phyloP scores from a whole-genome alignment of 345 rosid species.

The Dipteronia dyeriana region DNA sequence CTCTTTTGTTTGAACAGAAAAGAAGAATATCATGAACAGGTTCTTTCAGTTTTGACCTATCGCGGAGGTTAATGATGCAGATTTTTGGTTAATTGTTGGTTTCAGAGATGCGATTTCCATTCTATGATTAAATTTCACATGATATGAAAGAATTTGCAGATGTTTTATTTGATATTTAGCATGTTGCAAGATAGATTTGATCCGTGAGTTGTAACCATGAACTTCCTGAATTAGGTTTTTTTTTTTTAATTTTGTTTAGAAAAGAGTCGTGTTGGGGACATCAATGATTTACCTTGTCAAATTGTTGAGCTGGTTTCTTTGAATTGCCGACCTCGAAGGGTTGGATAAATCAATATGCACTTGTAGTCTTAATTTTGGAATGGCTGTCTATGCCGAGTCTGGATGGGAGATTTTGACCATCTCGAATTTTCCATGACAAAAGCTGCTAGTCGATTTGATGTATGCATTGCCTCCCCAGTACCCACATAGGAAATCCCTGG shows the following conservation, averaged over 20 bases:
- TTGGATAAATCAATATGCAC: no score
- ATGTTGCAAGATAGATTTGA: no score
- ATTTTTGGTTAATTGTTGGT: conserved; percentile 15
- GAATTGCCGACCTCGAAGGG: background rate
- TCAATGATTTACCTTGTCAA: background rate
- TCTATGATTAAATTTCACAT: background rate
- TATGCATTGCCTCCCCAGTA: no score
- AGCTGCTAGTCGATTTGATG: no score
- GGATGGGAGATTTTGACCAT: background rate
- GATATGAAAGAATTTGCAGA: background rate
- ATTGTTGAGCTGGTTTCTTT: background rate
- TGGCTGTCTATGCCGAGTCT: no score
- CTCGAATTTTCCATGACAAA: background rate
- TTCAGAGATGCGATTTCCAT: conserved; percentile 3
- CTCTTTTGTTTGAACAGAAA: background rate
- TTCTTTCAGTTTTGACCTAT: conserved; percentile 17
- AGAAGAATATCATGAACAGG: background rate
- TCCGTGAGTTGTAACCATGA: background rate
- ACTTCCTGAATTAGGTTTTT: background rate
- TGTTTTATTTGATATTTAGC: background rate
- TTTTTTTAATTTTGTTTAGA: no score
- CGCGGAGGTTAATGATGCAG: conserved; percentile 2
- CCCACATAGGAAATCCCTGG: no score
- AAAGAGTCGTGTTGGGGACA: no score
- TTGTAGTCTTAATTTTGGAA: no score